Conservation (phyloP, 2,329 filamentous ascomycete species). For the Biscogniauxia sp. region DNA sequence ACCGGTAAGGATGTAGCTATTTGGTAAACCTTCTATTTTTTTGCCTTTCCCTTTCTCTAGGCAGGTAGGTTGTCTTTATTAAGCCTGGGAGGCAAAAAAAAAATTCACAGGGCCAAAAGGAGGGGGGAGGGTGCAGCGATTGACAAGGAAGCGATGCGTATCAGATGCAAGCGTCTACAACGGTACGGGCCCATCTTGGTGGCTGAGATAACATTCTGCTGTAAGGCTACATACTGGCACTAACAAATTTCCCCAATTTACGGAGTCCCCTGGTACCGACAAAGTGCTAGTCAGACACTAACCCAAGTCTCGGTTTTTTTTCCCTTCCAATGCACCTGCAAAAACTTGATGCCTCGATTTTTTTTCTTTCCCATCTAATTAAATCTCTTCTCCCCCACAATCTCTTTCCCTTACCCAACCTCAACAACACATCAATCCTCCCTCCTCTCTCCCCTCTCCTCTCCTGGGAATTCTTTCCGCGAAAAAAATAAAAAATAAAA, state of each 20-base stretch:
- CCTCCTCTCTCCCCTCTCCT: slow-evolving; percentile 13
- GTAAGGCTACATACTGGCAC: background rate
- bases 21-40: background rate
- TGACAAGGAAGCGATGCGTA: background rate
- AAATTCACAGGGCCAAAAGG: background rate
- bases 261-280: background rate
- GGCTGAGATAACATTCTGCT: background rate
- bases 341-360: background rate
- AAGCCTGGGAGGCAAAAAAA: background rate
- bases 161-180: background rate
- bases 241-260: background rate
- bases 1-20: too few species aligned
- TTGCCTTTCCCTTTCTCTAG: background rate
- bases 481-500: slow-evolving; percentile 28
- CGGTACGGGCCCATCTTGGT: background rate
- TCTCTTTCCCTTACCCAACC: slow-evolving; percentile 22
- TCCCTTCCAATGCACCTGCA: slow-evolving; percentile 14
- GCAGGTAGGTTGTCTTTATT: background rate
- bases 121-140: background rate
- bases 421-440: slow-evolving; percentile 21
- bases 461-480: slow-evolving; percentile 17
- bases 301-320: background rate
- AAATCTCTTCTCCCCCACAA: slow-evolving; percentile 27
- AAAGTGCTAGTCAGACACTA: background rate
- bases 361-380: slow-evolving; percentile 22